A percentile compares a stretch with the other conserved stretches of the same genome.
phyloP scores from a whole-genome alignment of 768 basidiomycete genomes.

The Termitomyces sp. region DNA sequence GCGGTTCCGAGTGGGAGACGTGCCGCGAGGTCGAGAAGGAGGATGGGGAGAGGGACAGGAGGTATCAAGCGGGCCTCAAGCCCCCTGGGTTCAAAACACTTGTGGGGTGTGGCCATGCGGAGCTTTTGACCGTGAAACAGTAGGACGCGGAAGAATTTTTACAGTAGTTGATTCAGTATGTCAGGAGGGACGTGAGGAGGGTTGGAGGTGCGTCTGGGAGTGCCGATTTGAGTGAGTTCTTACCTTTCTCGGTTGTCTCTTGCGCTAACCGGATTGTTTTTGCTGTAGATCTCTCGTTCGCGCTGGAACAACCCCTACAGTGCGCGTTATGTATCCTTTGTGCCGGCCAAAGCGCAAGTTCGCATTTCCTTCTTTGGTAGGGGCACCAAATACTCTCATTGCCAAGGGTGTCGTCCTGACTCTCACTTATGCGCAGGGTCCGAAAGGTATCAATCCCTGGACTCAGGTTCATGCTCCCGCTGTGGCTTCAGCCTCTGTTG shows the following conservation, averaged over 20 bases:
- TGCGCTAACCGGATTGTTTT: not conserved
- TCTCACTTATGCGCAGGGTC: not conserved
- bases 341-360: not conserved
- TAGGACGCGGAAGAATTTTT: too few species aligned
- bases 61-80: constrained; percentile 81
- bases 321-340: constrained; percentile 55
- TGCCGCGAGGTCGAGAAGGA: constrained; percentile 30
- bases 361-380: constrained; percentile 1
- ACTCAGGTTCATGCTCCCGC: not conserved
- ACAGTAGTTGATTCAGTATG: too few species aligned
- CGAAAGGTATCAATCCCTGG: not conserved
- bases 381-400: not conserved
- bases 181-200: too few species aligned
- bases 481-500: not conserved
- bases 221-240: constrained; percentile 17
- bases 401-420: not conserved
- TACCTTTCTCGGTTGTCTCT: not conserved
- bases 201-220: constrained; percentile 36
- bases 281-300: constrained; percentile 64
- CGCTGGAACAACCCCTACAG: constrained; percentile 81
- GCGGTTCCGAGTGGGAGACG: constrained; percentile 47
- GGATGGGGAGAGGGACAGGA: constrained; percentile 21
- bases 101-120: constrained; percentile 87
- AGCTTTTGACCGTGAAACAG: constrained; percentile 84
- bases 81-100: constrained; percentile 84